Evolutionary conservation across 257 asterid species (phyloP).

Genomic region (Scutellaria minor): DNA sequence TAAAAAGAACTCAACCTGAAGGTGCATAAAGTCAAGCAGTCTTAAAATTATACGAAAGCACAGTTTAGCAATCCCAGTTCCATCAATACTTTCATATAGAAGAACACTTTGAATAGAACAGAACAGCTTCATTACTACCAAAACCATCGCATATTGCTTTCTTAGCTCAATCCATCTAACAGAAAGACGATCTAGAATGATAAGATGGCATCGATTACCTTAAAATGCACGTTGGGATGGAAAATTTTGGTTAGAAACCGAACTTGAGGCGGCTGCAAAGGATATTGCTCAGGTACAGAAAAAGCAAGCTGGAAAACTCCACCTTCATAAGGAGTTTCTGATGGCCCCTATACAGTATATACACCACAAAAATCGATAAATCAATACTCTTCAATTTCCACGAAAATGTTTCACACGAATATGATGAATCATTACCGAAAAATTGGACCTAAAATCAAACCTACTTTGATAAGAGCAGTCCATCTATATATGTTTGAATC

Average conservation of each 20-base stretch:
- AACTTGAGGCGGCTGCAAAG: conserved; percentile 99
- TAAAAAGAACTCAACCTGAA: not conserved
- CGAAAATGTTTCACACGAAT: conserved; percentile 1
- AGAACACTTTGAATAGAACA: not conserved
- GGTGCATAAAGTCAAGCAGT: not conserved
- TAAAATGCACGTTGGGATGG: conserved; percentile 98
- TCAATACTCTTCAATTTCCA: not conserved
- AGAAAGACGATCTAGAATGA: not conserved
- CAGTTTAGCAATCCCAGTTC: conserved; percentile 13
- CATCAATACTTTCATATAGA: conserved; percentile 11
- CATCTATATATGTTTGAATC: conserved; percentile 92
- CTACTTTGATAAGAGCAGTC: conserved; percentile 93
- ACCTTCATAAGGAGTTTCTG: conserved; percentile 97
- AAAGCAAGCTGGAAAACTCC: conserved; percentile 97
- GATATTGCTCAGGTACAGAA: conserved; percentile 99
- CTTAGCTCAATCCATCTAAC: not conserved
- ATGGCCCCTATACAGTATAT: conserved; percentile 77
- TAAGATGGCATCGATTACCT: conserved; percentile 51
- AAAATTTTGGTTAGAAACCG: conserved; percentile 91
- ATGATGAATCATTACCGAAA: not conserved
- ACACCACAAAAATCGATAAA: conserved; percentile 36
- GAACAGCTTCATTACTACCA: conserved; percentile 7
- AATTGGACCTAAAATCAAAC: not conserved
- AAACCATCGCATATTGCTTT: conserved; percentile 9
- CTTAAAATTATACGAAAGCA: not conserved